Percentiles rank a stretch among this genome's conserved stretches.
Conservation (phyloP, 2,329 filamentous ascomycete species). For the Pochonia chlamydosporia region DNA sequence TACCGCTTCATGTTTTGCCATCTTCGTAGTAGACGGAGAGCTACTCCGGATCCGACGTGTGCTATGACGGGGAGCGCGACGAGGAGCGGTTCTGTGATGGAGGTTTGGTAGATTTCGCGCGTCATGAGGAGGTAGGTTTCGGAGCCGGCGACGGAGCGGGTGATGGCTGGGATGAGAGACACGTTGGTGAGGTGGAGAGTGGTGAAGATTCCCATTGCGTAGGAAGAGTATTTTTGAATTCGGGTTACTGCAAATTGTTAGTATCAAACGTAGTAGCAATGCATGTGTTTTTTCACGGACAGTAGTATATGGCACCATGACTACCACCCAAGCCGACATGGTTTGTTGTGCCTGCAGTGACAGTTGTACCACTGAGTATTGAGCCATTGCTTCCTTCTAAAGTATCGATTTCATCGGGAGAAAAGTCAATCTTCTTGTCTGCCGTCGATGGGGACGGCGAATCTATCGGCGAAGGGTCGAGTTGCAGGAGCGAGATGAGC, state of each 20-base stretch:
- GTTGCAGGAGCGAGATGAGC: conserved; percentile 62
- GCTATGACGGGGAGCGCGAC: conserved; percentile 68
- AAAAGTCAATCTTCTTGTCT: conserved; percentile 24
- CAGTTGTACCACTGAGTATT: conserved; percentile 36
- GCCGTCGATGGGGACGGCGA: conserved; percentile 31
- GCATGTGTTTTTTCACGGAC: too few species aligned
- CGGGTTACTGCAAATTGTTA: conserved; percentile 43
- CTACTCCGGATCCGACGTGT: conserved; percentile 73
- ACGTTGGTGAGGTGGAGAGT: conserved; percentile 76
- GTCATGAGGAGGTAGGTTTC: conserved; percentile 88
- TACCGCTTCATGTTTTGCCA: conserved; percentile 68
- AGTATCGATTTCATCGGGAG: conserved; percentile 22
- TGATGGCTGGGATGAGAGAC: conserved; percentile 70
- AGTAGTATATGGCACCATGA: conserved; percentile 70
- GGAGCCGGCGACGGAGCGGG: conserved; percentile 64
- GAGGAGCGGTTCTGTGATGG: conserved; percentile 71
- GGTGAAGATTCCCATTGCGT: conserved; percentile 73
- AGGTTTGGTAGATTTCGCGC: conserved; percentile 85
- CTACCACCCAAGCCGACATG: conserved; percentile 49
- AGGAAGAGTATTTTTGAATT: conserved; percentile 84
- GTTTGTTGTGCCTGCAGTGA: conserved; percentile 28
- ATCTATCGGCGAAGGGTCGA: conserved; percentile 78
- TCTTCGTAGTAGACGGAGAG: conserved; percentile 68
- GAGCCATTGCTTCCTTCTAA: conserved; percentile 23
- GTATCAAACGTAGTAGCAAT: too few species aligned